phyloP scores from a whole-genome alignment of 768 basidiomycete species.

The Multifurca ochricompacta region DNA sequence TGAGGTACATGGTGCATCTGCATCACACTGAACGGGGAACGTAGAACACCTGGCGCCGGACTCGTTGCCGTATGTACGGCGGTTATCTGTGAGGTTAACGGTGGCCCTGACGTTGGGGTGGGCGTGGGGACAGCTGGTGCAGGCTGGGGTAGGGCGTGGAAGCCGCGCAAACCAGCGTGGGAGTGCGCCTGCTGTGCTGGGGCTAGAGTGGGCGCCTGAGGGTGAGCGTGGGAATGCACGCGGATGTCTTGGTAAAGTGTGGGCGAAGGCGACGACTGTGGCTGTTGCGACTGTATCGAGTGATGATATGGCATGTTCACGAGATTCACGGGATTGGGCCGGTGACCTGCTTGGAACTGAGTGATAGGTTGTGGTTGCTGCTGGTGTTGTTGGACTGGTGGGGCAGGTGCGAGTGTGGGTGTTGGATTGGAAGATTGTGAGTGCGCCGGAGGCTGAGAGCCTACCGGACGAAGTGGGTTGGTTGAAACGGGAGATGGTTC shows the following conservation, averaged over 20 bases:
- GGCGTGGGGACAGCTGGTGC: slow-evolving; percentile 4
- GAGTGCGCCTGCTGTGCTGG: slow-evolving; percentile 7
- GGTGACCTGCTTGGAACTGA: slow-evolving; percentile 1
- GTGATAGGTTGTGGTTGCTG: slow-evolving; percentile 4
- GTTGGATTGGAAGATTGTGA: slow-evolving; percentile 2
- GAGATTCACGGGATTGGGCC: slow-evolving; percentile 6
- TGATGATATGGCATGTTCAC: slow-evolving; percentile 20
- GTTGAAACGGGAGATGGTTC: slow-evolving; percentile 9
- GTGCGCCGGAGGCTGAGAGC: neutral
- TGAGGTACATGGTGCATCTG: slow-evolving; percentile 80
- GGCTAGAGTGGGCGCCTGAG: neutral
- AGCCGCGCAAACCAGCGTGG: slow-evolving; percentile 11
- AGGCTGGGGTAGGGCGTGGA: slow-evolving; percentile 2
- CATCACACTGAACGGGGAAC: slow-evolving; percentile 47
- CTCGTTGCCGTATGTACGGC: slow-evolving; percentile 5
- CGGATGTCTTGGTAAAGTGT: slow-evolving; percentile 21
- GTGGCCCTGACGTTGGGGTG: slow-evolving; percentile 4
- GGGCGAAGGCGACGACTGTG: slow-evolving; percentile 22
- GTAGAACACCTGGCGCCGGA: slow-evolving; percentile 33
- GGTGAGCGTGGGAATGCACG: slow-evolving; percentile 12
- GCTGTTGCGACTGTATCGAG: slow-evolving; percentile 18
- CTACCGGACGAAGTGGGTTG: neutral
- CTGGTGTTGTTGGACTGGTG: slow-evolving; percentile 8
- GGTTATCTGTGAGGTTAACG: slow-evolving; percentile 3
- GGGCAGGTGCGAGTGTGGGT: slow-evolving; percentile 18